These are phyloP conservation scores for Paecilomyces variotii DNA, from an alignment of 2,329 filamentous ascomycete genomes.

Conservation along the genomic window DNA sequence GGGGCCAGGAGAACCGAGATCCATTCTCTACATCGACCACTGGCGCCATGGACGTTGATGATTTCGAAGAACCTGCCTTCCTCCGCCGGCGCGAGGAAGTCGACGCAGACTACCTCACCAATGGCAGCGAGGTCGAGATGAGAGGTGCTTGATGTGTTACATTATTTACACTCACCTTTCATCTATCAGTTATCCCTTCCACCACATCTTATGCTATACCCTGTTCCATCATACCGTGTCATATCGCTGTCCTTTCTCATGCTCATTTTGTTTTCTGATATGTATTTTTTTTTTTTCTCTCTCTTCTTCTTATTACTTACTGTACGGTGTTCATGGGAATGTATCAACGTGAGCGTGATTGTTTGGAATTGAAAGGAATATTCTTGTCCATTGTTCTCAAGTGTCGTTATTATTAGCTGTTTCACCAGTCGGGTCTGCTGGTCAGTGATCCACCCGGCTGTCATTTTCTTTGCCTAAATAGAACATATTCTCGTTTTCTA, in stretches of 20 bases:
- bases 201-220: neutral
- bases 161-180: neutral
- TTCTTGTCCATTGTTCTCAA: neutral
- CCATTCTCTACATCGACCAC: conserved; percentile 6
- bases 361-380: neutral
- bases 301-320: neutral
- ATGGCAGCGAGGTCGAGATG: neutral
- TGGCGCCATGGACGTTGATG: conserved; percentile 28
- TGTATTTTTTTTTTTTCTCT: neutral
- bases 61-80: conserved; percentile 41
- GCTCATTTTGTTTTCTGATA: neutral
- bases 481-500: neutral
- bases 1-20: conserved; percentile 21
- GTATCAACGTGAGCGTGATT: neutral
- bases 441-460: neutral
- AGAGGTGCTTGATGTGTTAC: neutral
- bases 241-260: neutral
- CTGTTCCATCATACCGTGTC: neutral
- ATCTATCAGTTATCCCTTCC: neutral
- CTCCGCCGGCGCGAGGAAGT: conserved; percentile 35
- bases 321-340: neutral
- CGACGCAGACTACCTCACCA: conserved; percentile 18
- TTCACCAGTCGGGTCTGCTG: neutral
- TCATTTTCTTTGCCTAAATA: neutral
- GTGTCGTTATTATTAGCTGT: neutral